phyloP scores from a whole-genome alignment of 768 basidiomycete genomes.

The Lactifluus hygrophoroides region DNA sequence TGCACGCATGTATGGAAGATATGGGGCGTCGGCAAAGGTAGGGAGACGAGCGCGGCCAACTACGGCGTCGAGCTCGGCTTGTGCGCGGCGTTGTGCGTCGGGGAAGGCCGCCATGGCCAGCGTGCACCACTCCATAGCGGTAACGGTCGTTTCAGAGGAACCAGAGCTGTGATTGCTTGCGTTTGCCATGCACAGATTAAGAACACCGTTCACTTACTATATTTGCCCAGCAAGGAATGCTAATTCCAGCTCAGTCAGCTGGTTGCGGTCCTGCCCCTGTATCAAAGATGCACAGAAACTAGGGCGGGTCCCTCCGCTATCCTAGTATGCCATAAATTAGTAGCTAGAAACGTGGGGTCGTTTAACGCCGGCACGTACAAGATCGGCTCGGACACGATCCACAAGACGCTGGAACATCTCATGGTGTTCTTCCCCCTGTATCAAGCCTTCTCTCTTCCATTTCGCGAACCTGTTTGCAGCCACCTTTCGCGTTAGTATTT shows the following conservation, averaged over 20 bases:
- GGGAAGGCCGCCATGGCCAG: constrained; percentile 19
- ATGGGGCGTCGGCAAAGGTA: constrained; percentile 12
- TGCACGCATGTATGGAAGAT: constrained; percentile 15
- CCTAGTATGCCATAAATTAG: not conserved
- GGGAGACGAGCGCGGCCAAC: constrained; percentile 18
- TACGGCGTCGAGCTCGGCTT: constrained; percentile 19
- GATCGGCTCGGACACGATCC: constrained; percentile 1
- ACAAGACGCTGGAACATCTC: not conserved
- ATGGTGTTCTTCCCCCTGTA: not conserved
- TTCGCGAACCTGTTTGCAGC: not conserved
- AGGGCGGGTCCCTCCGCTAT: not conserved
- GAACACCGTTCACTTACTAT: not conserved
- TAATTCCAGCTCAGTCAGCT: not conserved
- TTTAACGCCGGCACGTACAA: not conserved
- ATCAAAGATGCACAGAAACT: constrained; percentile 5
- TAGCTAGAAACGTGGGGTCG: not conserved
- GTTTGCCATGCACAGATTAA: not conserved
- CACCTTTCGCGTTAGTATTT: not conserved
- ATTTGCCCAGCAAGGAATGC: not conserved
- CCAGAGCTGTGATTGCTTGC: not conserved
- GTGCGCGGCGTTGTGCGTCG: constrained; percentile 9
- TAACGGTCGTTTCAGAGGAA: constrained; percentile 6
- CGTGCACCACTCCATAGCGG: constrained; percentile 5
- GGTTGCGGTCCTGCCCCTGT: not conserved
- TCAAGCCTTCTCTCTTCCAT: constrained; percentile 6